Percentiles rank a stretch among this genome's conserved stretches.
Evolutionary conservation across 768 basidiomycete species (phyloP).

Genomic region (Podaxis mareebaensis): DNA sequence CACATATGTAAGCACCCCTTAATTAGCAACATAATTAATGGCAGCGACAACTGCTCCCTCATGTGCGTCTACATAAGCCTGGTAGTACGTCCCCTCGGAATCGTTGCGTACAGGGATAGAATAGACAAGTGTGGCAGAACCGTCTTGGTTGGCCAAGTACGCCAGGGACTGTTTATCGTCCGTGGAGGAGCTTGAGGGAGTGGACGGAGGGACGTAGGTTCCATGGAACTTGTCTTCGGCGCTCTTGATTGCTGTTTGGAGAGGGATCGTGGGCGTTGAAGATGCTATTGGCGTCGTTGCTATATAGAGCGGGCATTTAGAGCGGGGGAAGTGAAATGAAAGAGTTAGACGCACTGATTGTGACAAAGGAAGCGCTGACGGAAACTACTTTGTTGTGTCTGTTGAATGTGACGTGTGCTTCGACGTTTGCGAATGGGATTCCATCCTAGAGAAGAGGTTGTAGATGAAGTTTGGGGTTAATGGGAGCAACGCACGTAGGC

Average conservation of each 20-base stretch:
- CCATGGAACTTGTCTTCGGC: slow-evolving; percentile 9
- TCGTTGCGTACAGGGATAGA: slow-evolving; percentile 34
- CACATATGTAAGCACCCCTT: not conserved
- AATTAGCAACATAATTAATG: slow-evolving; percentile 37
- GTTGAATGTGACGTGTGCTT: slow-evolving; percentile 35
- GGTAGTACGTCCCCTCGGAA: slow-evolving; percentile 45
- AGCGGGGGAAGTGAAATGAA: not conserved
- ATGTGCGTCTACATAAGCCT: slow-evolving; percentile 58
- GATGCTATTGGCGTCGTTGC: slow-evolving; percentile 7
- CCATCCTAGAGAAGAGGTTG: slow-evolving; percentile 23
- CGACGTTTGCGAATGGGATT: slow-evolving; percentile 34
- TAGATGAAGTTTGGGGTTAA: not conserved
- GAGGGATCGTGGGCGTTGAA: slow-evolving; percentile 1
- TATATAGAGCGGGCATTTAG: not conserved
- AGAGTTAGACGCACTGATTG: slow-evolving; percentile 24
- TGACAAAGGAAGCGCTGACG: slow-evolving; percentile 35
- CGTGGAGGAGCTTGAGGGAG: slow-evolving; percentile 20
- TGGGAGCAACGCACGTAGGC: slow-evolving; percentile 3
- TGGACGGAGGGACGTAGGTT: slow-evolving; percentile 3
- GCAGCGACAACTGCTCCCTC: slow-evolving; percentile 47
- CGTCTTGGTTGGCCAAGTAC: slow-evolving; percentile 40
- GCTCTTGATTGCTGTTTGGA: slow-evolving; percentile 8
- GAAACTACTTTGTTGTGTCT: slow-evolving; percentile 28
- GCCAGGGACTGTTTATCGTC: slow-evolving; percentile 26
- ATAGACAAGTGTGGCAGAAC: slow-evolving; percentile 39